Base-by-base conservation (phyloP, 2,329 filamentous ascomycete species). In the Coniella vitis region DNA sequence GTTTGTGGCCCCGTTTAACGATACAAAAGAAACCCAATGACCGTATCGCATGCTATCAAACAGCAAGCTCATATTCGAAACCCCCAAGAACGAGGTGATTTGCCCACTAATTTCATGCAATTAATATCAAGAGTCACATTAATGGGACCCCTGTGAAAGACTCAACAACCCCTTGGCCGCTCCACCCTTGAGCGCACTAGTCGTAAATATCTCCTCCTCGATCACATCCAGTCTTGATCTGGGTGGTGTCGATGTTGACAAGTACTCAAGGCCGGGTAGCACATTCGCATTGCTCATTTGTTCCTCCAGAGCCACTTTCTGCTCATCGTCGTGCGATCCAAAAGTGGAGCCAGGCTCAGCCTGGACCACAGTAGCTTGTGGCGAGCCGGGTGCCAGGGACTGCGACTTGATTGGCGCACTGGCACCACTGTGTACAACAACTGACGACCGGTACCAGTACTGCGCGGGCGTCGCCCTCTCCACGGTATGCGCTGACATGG, bases 141-240 rank as follows among this genome's bases (percentile, higher is more conserved):
- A 35, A 14, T 13, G 32, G 7, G 47, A 44, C n/a, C 43, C 49
- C 49, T 51, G 48, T 13, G 49, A 46, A 21, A 81, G 61, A 52
- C 71, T 73, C 53, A 80, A 57, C 55, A 83, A 58, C 7, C 74
- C 77, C 57, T 71, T 74, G 12, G 71, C 76, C 8, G 76, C 76
- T 38, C 70, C 67, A 4, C 70, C 75, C 49, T 70, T 70, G 34
- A 73, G 65, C 16, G 68, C 69, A 58, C 69, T 74, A 52, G 68
- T 74, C 43, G 68, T 68, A 44, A 74, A 54, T 19, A 53, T 54
- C n/a, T 59, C 62, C 4, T 57, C 48, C 13, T 29, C 25, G 10
- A 29, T 29, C 25, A 29, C 25, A 29, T 29, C 25, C 25, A 29
- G 5, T 10, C 5, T 29, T 29, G 5, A 38, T 31, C 36, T 41